Percentiles rank a stretch among this genome's conserved stretches.
phyloP scores from a whole-genome alignment of 169 alveolate genomes.

The Eimeria praecox region DNA sequence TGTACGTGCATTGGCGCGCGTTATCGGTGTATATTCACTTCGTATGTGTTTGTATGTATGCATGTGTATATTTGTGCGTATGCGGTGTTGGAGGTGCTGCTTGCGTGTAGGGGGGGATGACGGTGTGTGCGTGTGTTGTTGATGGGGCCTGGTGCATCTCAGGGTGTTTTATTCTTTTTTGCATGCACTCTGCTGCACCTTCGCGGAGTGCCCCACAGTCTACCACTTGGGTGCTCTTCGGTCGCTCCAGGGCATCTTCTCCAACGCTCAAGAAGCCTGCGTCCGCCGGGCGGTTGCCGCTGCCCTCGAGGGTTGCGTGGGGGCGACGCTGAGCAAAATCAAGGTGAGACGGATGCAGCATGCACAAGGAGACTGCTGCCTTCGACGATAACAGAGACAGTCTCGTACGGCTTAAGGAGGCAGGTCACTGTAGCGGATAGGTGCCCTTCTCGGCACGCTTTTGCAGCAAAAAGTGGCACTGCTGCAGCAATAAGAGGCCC shows the following conservation, averaged over 20 bases:
- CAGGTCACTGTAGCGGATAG: not conserved
- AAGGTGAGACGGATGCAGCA: slow-evolving; percentile 74
- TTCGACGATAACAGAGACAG: not conserved
- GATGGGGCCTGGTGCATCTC: not conserved
- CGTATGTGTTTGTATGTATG: not conserved
- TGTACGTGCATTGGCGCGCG: no score
- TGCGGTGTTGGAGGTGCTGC: not conserved
- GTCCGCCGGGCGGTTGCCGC: slow-evolving; percentile 68
- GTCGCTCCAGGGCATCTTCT: slow-evolving; percentile 69
- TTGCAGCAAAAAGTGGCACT: not conserved
- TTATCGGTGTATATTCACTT: no score
- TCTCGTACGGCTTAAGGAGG: not conserved
- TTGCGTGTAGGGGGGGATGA: no score
- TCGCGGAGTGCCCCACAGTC: slow-evolving; percentile 75
- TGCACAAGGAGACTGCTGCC: not conserved
- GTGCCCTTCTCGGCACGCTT: not conserved
- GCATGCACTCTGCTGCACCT: slow-evolving; percentile 54
- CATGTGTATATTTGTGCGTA: not conserved
- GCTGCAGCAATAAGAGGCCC: not conserved
- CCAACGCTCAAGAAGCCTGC: slow-evolving; percentile 53
- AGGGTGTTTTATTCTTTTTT: slow-evolving; percentile 73
- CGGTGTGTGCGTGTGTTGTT: not conserved
- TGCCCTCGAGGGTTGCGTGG: slow-evolving; percentile 57
- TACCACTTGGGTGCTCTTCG: slow-evolving; percentile 80
- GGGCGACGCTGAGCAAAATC: slow-evolving; percentile 52